phyloP scores from a whole-genome alignment of 352 stramenopile genomes.

The Phytophthora multivora region DNA sequence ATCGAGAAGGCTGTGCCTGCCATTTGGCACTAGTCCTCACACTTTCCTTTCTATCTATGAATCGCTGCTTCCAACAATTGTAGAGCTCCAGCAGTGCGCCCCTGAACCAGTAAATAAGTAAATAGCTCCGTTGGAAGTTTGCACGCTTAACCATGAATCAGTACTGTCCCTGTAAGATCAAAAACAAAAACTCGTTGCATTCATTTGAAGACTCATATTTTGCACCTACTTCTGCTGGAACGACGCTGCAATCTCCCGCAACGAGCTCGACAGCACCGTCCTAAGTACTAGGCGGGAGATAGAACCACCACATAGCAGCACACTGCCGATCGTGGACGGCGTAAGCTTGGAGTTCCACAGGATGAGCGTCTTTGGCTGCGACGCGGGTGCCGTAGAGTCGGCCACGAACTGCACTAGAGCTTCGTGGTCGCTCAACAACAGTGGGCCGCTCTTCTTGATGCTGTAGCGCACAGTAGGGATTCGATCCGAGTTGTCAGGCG shows the following conservation, averaged over 20 bases:
- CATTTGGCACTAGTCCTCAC: constrained; percentile 67
- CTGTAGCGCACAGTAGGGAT: constrained; percentile 60
- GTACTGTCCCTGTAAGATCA: constrained; percentile 3
- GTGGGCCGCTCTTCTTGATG: constrained; percentile 44
- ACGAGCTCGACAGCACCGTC: constrained; percentile 31
- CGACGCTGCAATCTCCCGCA: constrained; percentile 23
- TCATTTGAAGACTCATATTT: background rate
- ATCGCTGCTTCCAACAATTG: constrained; percentile 1
- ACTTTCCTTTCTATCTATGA: constrained; percentile 27
- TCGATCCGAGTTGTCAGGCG: constrained; percentile 40
- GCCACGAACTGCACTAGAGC: constrained; percentile 62
- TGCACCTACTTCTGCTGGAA: constrained; percentile 31
- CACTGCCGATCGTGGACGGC: constrained; percentile 49
- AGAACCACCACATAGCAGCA: constrained; percentile 62
- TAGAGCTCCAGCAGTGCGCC: constrained; percentile 17
- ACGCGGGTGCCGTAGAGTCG: constrained; percentile 29
- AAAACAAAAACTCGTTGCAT: too few relatives aligned
- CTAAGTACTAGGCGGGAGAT: constrained; percentile 45
- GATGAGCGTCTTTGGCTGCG: constrained; percentile 54
- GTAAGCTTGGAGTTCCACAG: constrained; percentile 68
- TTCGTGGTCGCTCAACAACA: constrained; percentile 58
- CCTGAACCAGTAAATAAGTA: constrained; percentile 29
- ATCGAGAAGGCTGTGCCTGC: constrained; percentile 83
- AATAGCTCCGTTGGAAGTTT: constrained; percentile 16
- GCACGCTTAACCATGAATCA: constrained; percentile 14